Evolutionary conservation across 176 grass and related monocot genomes (phyloP).

Genomic region (Dendrocalamus sinicus): DNA sequence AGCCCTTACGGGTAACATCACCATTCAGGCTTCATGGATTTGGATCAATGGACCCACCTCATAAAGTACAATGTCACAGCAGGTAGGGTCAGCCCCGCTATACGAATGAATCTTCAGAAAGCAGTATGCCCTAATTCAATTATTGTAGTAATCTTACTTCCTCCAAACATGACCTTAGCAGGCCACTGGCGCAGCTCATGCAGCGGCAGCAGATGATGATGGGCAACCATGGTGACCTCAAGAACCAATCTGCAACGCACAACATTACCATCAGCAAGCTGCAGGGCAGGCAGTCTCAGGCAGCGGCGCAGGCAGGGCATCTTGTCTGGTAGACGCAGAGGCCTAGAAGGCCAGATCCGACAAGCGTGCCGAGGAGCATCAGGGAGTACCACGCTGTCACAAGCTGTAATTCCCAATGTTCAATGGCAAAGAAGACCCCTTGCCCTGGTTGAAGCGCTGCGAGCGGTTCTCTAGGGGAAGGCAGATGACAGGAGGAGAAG

Average conservation of each 20-base stretch:
- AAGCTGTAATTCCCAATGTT: not conserved
- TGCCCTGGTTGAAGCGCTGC: not conserved
- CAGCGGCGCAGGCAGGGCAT: not conserved
- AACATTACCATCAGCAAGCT: not conserved
- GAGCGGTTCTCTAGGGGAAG: too few relatives aligned
- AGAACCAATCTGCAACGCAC: not conserved
- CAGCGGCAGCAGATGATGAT: not conserved
- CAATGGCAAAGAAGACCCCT: not conserved
- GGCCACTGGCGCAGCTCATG: not conserved
- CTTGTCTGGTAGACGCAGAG: not conserved
- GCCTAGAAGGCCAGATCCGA: not conserved
- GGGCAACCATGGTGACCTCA: not conserved
- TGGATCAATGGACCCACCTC: conserved; percentile 10
- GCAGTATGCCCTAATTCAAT: too few relatives aligned
- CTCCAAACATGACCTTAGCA: not conserved
- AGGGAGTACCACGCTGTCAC: not conserved
- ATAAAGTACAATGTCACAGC: not conserved
- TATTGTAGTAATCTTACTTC: not conserved
- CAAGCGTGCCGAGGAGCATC: not conserved
- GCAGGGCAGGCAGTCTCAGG: not conserved
- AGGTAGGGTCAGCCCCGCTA: not conserved
- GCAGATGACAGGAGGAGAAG: too few relatives aligned
- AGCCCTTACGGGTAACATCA: not conserved
- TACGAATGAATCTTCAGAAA: not conserved
- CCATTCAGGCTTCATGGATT: not conserved